Conservation (phyloP, 257 asterid species). For the Rubia yunnanensis region DNA sequence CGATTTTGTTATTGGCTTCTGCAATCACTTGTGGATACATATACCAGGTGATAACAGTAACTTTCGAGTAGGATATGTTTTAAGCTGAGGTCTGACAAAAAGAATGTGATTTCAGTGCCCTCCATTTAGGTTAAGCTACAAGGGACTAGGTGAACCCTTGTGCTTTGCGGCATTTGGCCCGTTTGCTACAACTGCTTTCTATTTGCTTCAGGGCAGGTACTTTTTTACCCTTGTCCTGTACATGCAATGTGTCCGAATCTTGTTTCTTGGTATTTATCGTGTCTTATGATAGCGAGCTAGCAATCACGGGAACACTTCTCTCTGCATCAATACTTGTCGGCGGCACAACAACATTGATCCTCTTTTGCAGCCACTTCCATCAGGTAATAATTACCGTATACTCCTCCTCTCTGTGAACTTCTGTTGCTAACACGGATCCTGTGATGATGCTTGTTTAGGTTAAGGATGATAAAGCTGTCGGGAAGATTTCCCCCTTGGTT, state of each 20-base stretch:
- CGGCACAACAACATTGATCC: conserved; percentile 72
- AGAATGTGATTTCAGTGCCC: neutral
- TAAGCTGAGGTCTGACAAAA: neutral
- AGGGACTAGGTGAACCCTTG: neutral
- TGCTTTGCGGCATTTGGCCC: neutral
- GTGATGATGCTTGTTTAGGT: conserved; percentile 29
- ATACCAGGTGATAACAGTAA: conserved; percentile 50
- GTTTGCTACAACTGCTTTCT: neutral
- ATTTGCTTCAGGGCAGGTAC: conserved; percentile 4
- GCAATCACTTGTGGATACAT: conserved; percentile 72
- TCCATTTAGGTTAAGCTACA: conserved; percentile 2
- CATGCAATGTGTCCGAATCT: neutral
- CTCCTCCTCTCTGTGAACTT: neutral
- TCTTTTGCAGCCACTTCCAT: conserved; percentile 92
- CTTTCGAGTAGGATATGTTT: neutral
- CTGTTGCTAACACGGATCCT: conserved; percentile 6
- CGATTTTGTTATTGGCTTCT: conserved; percentile 45
- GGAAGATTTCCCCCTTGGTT: conserved; percentile 72
- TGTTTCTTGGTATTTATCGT: conserved; percentile 6
- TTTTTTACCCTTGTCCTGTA: neutral
- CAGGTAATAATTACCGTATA: conserved; percentile 40
- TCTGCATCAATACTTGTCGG: conserved; percentile 83
- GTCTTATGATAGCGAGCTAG: conserved; percentile 34
- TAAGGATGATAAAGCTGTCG: conserved; percentile 64
- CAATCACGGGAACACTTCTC: conserved; percentile 49